Evolutionary conservation across 1,139 yeast genomes (phyloP), one percentile per base, ranked within the genome.

Genomic region (Blastobotrys apis): DNA sequence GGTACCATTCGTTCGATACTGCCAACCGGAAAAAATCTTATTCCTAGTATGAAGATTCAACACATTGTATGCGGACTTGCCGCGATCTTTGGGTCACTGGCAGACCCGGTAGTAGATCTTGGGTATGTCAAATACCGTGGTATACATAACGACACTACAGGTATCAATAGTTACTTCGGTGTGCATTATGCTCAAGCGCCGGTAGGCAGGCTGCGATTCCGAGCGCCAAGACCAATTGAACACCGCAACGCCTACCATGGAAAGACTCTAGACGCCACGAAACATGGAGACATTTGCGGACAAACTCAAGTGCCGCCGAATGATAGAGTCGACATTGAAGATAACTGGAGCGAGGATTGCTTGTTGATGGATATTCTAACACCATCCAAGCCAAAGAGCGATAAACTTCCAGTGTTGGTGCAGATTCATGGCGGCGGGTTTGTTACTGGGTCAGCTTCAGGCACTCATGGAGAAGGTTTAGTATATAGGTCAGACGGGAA

Each of bases 401-500:
- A 34, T n/a, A 43, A 48, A 10, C 48, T 65, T 5, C 68, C 69
- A 2, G 68, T 64, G 8, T 48, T 62, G 41, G 52, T 61, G 17
- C 63, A 66, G 65, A 63, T 67, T 39, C 65, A 65, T 45, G 71
- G 70, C 15, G 71, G 71, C 25, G 65, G 66, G 2, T 65, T 55
- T 42, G 35, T 46, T 13, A n/a, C 25, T 15, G 48, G 45, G 4
- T 26, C 38, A 3, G 31, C 45, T 12, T 41, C 44, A 9, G 45
- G 49, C 3, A 33, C 31, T 6, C 37, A 41, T 19, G 43, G 43
- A 13, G 53, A 55, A 8, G 55, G 56, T 36, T 62, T 63, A 12
- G 56, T 66, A 36, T 13, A 30, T 13, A 3, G 25, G 10, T 12
- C 41, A 2, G 15, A 38, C n/a, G 21, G 21, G n/a, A 13, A 13